Base-by-base conservation (phyloP, 2,329 filamentous ascomycete species). In the Ophiostoma tasmaniense region DNA sequence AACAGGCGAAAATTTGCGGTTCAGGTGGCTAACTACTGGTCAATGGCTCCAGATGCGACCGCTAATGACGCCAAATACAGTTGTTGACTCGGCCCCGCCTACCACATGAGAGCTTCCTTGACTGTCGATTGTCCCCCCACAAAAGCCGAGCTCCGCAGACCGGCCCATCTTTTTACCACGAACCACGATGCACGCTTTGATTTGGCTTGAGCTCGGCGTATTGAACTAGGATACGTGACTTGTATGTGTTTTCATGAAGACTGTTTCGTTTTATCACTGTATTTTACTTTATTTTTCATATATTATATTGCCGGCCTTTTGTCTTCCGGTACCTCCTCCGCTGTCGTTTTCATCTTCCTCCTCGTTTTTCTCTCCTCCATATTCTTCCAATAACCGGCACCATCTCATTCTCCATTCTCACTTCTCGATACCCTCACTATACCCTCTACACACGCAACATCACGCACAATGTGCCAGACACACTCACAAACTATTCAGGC, bases 401-500 rank as follows among this genome's bases (percentile, higher is more conserved):
- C 8, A 28, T 2, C n/a, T 35, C 17, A 35, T 33, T 59, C n/a
- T 50, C 8, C 6, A 30, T 65, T 33, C 59, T 11, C 2, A 13
- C 17, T 30, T 8, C 8, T 33, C 33, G 8, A 25, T 33, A 25
- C 25, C 55, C 13, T 33, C 62, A 8, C 22, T n/a, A 8, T 37
- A 37, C 59, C 5, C 22, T 13, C 61, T 22, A 28, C 30, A 25
- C 42, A 35, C 5, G 37, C 62, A 61, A 10, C 14, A 33, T 30
- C 55, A 55, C 5, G 5, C 28, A 69, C 45, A 7, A 61, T 61
- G 39, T 62, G 35, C 17, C 73, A 74, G 14, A 68, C 59, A 62
- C 59, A 55, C 22, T 25, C 50, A 55, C 50, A 55, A 62, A 62
- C 70, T 0, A 71, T 76, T 11, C 72, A 72, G 45, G 78, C 83